Conservation (phyloP, 1,139 yeast genomes). For the Blastobotrys proliferans region DNA sequence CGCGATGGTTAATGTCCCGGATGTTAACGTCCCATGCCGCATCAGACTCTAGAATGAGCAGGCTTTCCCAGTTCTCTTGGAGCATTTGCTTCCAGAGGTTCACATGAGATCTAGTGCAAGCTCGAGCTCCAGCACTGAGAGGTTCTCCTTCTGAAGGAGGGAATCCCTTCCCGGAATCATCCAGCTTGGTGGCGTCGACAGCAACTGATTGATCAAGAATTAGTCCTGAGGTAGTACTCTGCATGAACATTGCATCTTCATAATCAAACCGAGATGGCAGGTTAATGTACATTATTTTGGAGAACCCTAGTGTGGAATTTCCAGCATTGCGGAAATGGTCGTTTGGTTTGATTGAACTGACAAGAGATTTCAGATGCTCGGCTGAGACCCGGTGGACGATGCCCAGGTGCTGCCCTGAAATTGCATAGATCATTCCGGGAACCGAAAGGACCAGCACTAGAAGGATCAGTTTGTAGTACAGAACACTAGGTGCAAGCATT, state of each 20-base stretch:
- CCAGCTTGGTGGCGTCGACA: background rate
- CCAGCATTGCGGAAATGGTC: too few relatives aligned
- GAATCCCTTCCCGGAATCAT: background rate
- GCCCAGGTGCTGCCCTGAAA: too few relatives aligned
- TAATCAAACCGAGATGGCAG: slow-evolving; percentile 11
- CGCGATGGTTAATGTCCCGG: slow-evolving; percentile 8
- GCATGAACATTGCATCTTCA: background rate
- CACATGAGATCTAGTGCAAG: background rate
- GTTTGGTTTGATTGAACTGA: too few relatives aligned
- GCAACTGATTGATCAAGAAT: background rate
- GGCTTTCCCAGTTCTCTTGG: slow-evolving; percentile 13
- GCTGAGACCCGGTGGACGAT: too few relatives aligned
- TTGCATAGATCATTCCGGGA: too few relatives aligned
- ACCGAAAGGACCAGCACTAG: too few relatives aligned
- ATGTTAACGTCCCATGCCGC: slow-evolving; percentile 12
- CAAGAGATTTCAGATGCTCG: too few relatives aligned
- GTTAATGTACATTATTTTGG: slow-evolving; percentile 19
- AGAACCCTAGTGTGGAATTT: slow-evolving; percentile 22
- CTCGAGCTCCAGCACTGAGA: background rate
- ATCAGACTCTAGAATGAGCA: slow-evolving; percentile 10
- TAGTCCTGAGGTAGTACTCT: background rate
- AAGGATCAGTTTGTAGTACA: too few relatives aligned
- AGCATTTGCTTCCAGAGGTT: background rate
- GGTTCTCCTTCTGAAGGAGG: background rate
- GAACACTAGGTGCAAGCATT: too few relatives aligned